Conservation (phyloP, 2,329 filamentous ascomycete genomes). For the Bipolaris zeicola region DNA sequence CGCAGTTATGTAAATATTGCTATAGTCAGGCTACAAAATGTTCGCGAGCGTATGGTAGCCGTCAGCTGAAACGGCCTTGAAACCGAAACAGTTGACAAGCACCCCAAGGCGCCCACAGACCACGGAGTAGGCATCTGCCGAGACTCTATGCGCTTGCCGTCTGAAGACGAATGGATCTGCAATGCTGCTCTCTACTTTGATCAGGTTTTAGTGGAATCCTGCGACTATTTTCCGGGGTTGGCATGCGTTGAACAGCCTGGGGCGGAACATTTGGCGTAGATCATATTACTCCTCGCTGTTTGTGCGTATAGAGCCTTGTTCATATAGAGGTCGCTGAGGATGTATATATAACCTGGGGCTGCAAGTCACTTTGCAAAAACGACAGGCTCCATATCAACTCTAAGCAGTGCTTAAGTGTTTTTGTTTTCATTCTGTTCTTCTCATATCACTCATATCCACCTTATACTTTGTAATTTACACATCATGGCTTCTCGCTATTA, state of each 20-base stretch:
- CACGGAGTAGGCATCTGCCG: conserved; percentile 8
- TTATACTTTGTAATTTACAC: not conserved
- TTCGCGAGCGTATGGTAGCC: conserved; percentile 23
- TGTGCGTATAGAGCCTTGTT: not conserved
- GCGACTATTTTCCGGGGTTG: conserved; percentile 12
- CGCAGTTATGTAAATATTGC: conserved; percentile 4
- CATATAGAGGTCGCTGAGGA: conserved; percentile 1
- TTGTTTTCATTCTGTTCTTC: not conserved
- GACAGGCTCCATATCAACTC: not conserved
- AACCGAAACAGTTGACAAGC: conserved; percentile 33
- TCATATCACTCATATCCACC: not conserved
- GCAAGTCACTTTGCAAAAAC: not conserved
- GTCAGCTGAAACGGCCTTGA: conserved; percentile 29
- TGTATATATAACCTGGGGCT: conserved; percentile 30
- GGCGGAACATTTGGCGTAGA: conserved; percentile 18
- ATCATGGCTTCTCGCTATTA: conserved; percentile 22
- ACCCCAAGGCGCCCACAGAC: conserved; percentile 9
- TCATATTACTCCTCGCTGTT: too few species aligned
- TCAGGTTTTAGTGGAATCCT: conserved; percentile 4
- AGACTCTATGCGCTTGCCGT: conserved; percentile 25
- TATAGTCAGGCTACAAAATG: not conserved
- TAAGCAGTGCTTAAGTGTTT: not conserved
- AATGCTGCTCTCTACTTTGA: conserved; percentile 14
- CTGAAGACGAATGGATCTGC: conserved; percentile 12
- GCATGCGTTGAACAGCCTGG: conserved; percentile 18